These are phyloP conservation scores for Suillus brevipes DNA, from an alignment of 768 basidiomycete species.

Conservation along the genomic window DNA sequence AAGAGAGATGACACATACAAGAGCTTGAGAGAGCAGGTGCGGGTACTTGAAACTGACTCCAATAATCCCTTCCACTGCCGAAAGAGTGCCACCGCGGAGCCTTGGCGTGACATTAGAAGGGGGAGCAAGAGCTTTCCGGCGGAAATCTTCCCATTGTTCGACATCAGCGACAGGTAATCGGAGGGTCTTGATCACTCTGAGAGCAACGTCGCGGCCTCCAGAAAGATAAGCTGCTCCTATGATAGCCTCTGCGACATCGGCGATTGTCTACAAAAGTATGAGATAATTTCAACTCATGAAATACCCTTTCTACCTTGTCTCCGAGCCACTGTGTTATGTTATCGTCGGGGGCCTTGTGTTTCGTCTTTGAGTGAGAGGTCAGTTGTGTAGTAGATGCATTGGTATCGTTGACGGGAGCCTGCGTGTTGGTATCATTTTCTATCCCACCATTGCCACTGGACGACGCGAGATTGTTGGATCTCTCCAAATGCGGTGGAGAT, in stretches of 20 bases:
- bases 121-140: conserved; percentile 43
- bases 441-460: neutral
- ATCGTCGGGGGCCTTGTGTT: conserved; percentile 44
- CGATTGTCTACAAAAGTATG: conserved; percentile 56
- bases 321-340: conserved; percentile 58
- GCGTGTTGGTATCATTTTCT: neutral
- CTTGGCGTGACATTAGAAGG: conserved; percentile 45
- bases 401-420: neutral
- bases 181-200: conserved; percentile 63
- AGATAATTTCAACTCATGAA: conserved; percentile 11
- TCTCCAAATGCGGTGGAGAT: neutral
- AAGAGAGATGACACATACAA: conserved; percentile 45
- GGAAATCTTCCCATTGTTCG: conserved; percentile 73
- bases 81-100: conserved; percentile 48
- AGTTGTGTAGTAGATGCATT: too few species aligned
- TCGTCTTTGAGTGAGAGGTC: conserved; percentile 19
- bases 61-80: conserved; percentile 62
- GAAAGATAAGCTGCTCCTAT: conserved; percentile 80
- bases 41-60: conserved; percentile 62
- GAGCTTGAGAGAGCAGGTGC: conserved; percentile 66
- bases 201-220: conserved; percentile 66
- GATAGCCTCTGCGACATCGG: conserved; percentile 84
- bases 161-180: conserved; percentile 64
- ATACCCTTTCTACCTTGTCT: conserved; percentile 60
- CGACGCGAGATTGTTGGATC: neutral